Conservation (phyloP, 1,284 basidiomycete species). For the Tremellales sp. region DNA sequence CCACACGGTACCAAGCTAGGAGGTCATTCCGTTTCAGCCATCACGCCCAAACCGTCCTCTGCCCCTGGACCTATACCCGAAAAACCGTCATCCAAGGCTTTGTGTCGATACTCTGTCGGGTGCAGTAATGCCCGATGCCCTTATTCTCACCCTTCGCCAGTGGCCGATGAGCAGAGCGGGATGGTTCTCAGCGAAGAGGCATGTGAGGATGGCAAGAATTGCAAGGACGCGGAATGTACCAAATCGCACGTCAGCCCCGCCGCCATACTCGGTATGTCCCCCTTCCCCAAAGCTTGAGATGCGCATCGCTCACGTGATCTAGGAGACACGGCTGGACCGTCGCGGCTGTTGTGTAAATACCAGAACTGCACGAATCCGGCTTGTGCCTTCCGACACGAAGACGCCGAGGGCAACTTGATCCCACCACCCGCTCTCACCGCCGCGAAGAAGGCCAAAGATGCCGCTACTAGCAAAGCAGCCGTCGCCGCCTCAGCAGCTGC, state of each 20-base stretch:
- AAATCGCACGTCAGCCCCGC: conserved; percentile 85
- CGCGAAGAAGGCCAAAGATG: conserved; percentile 17
- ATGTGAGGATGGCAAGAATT: conserved; percentile 71
- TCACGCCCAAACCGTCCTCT: conserved; percentile 20
- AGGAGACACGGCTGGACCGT: conserved; percentile 40
- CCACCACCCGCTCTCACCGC: conserved; percentile 44
- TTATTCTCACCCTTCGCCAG: conserved; percentile 86
- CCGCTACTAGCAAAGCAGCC: conserved; percentile 2
- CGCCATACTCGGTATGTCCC: conserved; percentile 54
- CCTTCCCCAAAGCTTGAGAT: neutral
- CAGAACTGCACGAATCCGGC: conserved; percentile 48
- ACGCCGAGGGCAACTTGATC: conserved; percentile 46
- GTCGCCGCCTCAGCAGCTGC: conserved; percentile 9
- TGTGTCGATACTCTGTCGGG: conserved; percentile 86
- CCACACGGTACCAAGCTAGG: conserved; percentile 37
- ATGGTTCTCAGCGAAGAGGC: conserved; percentile 85
- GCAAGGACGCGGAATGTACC: conserved; percentile 84
- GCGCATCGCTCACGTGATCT: neutral
- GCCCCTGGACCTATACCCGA: conserved; percentile 41
- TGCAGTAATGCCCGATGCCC: conserved; percentile 82
- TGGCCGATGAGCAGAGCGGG: conserved; percentile 85
- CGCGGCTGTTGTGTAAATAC: conserved; percentile 46
- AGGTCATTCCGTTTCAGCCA: conserved; percentile 27
- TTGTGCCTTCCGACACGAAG: conserved; percentile 48
- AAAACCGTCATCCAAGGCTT: conserved; percentile 48